These are phyloP conservation scores for Penicillium fimorum DNA, from an alignment of 495 filamentous ascomycete species.

Conservation along the genomic window DNA sequence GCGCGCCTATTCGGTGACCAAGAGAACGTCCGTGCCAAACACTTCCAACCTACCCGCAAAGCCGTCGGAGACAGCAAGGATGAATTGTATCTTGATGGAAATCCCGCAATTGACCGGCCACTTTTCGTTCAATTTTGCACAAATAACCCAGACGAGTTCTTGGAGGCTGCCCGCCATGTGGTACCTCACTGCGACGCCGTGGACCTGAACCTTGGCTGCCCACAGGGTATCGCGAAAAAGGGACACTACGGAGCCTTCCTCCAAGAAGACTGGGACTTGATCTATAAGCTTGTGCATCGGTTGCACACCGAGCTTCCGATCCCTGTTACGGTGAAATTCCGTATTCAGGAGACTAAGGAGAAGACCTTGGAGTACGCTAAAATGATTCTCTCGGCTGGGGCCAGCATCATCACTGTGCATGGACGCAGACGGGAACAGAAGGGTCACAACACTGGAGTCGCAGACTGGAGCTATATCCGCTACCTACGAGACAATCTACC, in stretches of 20 bases:
- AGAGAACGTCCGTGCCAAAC: constrained; percentile 68
- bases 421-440: constrained; percentile 88
- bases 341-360: constrained; percentile 83
- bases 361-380: constrained; percentile 84
- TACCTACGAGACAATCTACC: constrained; percentile 84
- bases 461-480: constrained; percentile 82
- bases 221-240: constrained; percentile 87
- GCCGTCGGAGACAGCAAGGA: constrained; percentile 31
- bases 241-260: constrained; percentile 93
- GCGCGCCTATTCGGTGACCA: constrained; percentile 76
- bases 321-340: constrained; percentile 92
- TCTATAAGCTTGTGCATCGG: constrained; percentile 73
- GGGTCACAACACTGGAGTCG: constrained; percentile 90
- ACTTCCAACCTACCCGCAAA: constrained; percentile 69
- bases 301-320: constrained; percentile 69
- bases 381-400: constrained; percentile 84
- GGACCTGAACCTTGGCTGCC: constrained; percentile 96
- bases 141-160: constrained; percentile 75
- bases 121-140: constrained; percentile 97
- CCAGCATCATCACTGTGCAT: constrained; percentile 90
- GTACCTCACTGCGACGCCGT: constrained; percentile 89
- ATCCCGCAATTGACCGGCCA: constrained; percentile 76
- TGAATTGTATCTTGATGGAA: constrained; percentile 74
- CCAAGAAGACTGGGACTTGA: constrained; percentile 86
- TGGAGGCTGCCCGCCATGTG: constrained; percentile 72